A percentile compares a stretch with the other conserved stretches of the same genome.
These are phyloP conservation scores for Stephanodiscus triporus DNA, from an alignment of 108 stramenopile genomes.

Conservation along the genomic window DNA sequence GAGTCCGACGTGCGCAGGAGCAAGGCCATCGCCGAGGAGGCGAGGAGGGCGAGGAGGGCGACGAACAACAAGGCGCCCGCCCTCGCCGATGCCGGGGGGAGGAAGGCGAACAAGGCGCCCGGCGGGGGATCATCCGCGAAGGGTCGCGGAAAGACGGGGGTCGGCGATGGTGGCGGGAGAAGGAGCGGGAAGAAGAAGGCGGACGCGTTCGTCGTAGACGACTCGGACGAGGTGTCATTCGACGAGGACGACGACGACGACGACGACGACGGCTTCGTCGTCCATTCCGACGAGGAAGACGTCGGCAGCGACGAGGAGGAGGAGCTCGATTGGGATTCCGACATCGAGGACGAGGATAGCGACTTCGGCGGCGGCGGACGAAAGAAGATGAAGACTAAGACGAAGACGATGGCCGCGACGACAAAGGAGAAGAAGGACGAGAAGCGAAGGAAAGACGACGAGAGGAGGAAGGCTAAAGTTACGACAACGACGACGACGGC, in stretches of 20 bases:
- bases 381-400: conserved; percentile 14
- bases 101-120: conserved; percentile 5
- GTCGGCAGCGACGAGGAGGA: conserved; percentile 24
- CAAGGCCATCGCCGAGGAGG: conserved; percentile 33
- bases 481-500: not conserved
- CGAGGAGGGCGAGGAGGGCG: conserved; percentile 6
- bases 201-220: conserved; percentile 13
- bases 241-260: conserved; percentile 29
- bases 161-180: conserved; percentile 3
- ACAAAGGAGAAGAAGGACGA: not conserved
- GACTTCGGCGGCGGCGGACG: conserved; percentile 11
- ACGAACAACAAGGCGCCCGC: not conserved
- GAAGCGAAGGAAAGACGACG: not conserved
- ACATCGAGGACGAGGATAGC: conserved; percentile 50
- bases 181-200: conserved; percentile 2
- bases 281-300: conserved; percentile 39
- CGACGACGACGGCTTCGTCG: too few relatives aligned
- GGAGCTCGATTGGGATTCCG: conserved; percentile 39
- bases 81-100: too few relatives aligned
- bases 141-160: conserved; percentile 3
- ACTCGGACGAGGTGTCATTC: not conserved
- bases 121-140: conserved; percentile 27
- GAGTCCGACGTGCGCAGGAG: conserved; percentile 54
- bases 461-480: not conserved
- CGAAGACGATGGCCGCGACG: conserved; percentile 25